Base-by-base conservation (phyloP, 371 early-diverging fungal species). In the Zychaea mexicana region DNA sequence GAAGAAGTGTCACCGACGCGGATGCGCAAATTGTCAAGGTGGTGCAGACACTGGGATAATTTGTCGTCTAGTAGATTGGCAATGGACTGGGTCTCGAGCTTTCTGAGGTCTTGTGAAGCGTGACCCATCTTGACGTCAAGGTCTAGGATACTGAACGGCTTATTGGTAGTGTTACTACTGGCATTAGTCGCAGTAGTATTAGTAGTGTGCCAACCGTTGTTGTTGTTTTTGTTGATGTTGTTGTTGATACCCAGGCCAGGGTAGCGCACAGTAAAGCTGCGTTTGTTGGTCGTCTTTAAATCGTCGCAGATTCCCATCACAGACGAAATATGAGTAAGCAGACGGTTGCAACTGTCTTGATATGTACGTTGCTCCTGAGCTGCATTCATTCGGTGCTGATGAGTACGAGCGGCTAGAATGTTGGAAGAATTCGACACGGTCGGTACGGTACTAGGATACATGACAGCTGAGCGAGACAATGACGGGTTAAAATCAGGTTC, bases 1-100 rank as follows among this genome's bases (percentile, higher is more conserved):
- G 94, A 94, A 22, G 92, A 90, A 36, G 88, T 92, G 81, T 98
- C 99, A 12, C 86, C 80, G 6, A 97, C 90, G 30, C 99, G 89
- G 27, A 79, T 78, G 36, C 87, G 71, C 17, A 98, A 85, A 58
- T 88, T 90, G 61, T 91, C 90, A 24, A 97, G 80, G 70, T 98
- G 95, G 30, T 81, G 82, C 47, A 81, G 68, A 65, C 85, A 85
- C 67, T 87, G 85, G 46, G 74, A 65, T 22, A 92, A 72, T 27
- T 87, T 82, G 32, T 88, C 89, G 58, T 87, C 88, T 47, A 92
- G 66, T 39, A 93, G 76, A 30, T 83, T 83, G 30, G 92, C 82
- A 62, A 92, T 89, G 13, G 92, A 85, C 49, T 85, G 77, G 64
- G 85, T 76, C 62, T 91, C 91, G 58, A 87, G 64, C 17, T 77